Conservation (phyloP, 2,329 filamentous ascomycete genomes). For the Colletotrichum kahawae region DNA sequence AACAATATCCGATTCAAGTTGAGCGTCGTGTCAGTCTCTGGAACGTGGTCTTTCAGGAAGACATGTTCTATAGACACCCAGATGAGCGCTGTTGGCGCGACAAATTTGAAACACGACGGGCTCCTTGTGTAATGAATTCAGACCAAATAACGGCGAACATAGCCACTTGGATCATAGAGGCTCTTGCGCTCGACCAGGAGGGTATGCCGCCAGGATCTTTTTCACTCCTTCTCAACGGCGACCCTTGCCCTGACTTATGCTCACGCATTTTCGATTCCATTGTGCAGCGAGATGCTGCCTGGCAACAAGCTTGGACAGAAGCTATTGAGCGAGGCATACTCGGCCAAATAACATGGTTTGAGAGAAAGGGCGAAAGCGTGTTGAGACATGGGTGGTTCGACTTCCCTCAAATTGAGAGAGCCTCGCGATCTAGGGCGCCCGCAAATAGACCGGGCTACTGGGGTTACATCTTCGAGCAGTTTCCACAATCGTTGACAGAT, state of each 20-base stretch:
- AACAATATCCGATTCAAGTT: neutral
- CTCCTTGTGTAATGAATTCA: neutral
- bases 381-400: neutral
- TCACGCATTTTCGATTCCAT: neutral
- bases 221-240: neutral
- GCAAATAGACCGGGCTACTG: neutral
- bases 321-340: fast-evolving
- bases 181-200: neutral
- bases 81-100: neutral
- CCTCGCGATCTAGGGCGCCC: fast-evolving
- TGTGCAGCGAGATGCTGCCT: neutral
- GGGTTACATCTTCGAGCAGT: neutral
- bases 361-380: neutral
- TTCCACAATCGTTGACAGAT: fast-evolving
- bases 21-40: neutral
- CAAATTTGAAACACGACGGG: fast-evolving
- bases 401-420: neutral
- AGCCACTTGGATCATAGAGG: neutral
- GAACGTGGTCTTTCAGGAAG: neutral
- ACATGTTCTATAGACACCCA: fast-evolving
- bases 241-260: fast-evolving
- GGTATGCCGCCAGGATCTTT: neutral
- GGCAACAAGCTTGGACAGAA: neutral
- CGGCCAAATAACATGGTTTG: neutral
- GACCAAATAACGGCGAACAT: neutral